Evolutionary conservation across 179 eudicot species (phyloP), one percentile per base, ranked within the genome.

Genomic region (Heliamphora pulchella): DNA sequence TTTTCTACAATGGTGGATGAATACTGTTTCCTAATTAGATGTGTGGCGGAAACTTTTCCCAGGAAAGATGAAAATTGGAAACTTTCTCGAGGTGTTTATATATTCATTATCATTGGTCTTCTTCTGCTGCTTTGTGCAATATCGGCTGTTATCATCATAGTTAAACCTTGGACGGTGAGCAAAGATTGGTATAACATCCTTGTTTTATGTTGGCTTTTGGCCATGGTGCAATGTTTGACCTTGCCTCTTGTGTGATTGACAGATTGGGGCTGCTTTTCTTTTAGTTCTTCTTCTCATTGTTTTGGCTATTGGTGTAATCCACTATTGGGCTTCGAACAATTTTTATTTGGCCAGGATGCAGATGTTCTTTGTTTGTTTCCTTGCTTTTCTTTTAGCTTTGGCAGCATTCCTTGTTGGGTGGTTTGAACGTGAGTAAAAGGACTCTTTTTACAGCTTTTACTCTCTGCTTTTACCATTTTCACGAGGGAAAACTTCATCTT

Each of bases 51-150:
- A 81, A 74, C 81, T 69, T 80, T 75, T 80, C 88, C 79, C 85
- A 96, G 99, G 99, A 96, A 89, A 88, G 99, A 96, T 87, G 99
- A 96, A 64, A 87, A 87, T 72, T 96, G 99, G 99, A 92, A 86
- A 79, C 92, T 96, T 79, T 92, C 94, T 80, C 93, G 91, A 62
- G 95, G 97, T 80, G 98, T 89, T 83, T 87, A 87, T 85, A 82
- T 90, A 41, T 96, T 96, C 82, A 85, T 92, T 43, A 74, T 80
- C 71, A 83, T 90, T 62, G 99, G 99, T 86, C 92, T 96, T 81
- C 89, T 94, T 84, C 91, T 96, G 75, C 84, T 96, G 88, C 88
- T 96, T 78, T 89, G 92, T 88, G 99, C 97, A 84, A 96, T 96
- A 82, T 92, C 99, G 47, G 97, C 98, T 68, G 89, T 96, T 82